Evolutionary conservation across 1,284 basidiomycete genomes (phyloP).

Genomic region (Moniliophthora roreri): DNA sequence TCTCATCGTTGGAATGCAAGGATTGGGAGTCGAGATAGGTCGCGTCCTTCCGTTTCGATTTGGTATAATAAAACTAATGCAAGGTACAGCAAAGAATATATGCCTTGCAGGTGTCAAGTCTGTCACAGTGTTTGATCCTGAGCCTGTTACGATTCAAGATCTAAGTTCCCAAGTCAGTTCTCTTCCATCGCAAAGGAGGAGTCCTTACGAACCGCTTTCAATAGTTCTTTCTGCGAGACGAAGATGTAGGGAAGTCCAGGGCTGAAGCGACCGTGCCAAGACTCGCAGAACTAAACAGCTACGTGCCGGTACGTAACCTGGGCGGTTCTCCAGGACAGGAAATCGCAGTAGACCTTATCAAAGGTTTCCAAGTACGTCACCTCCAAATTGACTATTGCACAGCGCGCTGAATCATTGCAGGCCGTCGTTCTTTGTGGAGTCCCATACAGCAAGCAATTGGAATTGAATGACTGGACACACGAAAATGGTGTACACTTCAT

Average conservation of each 20-base stretch:
- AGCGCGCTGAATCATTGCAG: constrained; percentile 36
- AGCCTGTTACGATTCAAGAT: constrained; percentile 84
- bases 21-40: constrained; percentile 97
- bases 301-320: constrained; percentile 89
- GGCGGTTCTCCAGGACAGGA: constrained; percentile 69
- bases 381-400: constrained; percentile 4
- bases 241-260: constrained; percentile 87
- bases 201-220: constrained; percentile 10
- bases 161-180: constrained; percentile 84
- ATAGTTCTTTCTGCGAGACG: constrained; percentile 92
- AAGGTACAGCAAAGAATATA: constrained; percentile 85
- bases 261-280: constrained; percentile 88
- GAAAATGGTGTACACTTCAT: constrained; percentile 90
- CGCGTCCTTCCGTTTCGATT: constrained; percentile 25
- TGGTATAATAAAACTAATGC: constrained; percentile 6
- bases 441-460: constrained; percentile 81
- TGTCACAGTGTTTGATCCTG: constrained; percentile 95
- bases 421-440: constrained; percentile 88
- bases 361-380: constrained; percentile 81
- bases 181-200: constrained; percentile 2
- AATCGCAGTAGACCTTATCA: constrained; percentile 77
- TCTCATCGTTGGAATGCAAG: constrained; percentile 90
- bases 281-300: constrained; percentile 93
- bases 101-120: constrained; percentile 97
- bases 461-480: constrained; percentile 95